Conservation (phyloP, 495 filamentous ascomycete species). For the Lichina pygmaea region DNA sequence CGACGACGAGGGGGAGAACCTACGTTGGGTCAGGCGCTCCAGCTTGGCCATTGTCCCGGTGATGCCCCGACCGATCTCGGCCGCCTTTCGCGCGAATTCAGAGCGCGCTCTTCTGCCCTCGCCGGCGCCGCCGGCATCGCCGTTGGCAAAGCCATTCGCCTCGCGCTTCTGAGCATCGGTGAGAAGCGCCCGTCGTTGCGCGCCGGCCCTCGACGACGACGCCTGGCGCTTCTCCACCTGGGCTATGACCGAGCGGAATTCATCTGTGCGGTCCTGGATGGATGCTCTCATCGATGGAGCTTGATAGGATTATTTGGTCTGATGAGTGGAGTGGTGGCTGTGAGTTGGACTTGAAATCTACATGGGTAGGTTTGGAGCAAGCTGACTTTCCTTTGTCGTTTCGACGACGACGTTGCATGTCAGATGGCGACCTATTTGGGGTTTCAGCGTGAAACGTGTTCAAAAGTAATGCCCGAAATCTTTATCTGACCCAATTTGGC, state of each 20-base stretch:
- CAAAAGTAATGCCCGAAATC: too few relatives aligned
- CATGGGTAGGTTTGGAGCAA: too few relatives aligned
- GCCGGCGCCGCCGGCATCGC: slow-evolving; percentile 11
- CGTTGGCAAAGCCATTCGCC: slow-evolving; percentile 33
- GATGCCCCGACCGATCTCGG: slow-evolving; percentile 75
- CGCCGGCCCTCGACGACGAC: slow-evolving; percentile 32
- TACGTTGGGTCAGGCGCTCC: slow-evolving; percentile 68
- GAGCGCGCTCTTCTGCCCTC: slow-evolving; percentile 21
- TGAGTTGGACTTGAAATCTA: too few relatives aligned
- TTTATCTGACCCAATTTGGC: too few relatives aligned
- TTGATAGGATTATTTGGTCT: background rate
- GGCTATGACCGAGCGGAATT: slow-evolving; percentile 72
- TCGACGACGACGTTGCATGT: too few relatives aligned
- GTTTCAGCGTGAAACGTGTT: too few relatives aligned
- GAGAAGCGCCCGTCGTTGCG: slow-evolving; percentile 61
- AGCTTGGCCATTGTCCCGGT: slow-evolving; percentile 81
- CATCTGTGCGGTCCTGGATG: slow-evolving; percentile 87
- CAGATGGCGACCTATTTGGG: too few relatives aligned
- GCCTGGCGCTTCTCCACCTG: slow-evolving; percentile 54
- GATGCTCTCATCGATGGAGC: slow-evolving; percentile 22
- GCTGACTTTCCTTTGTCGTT: too few relatives aligned
- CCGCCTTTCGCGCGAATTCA: slow-evolving; percentile 76
- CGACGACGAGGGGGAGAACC: slow-evolving; percentile 10
- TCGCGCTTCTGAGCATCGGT: slow-evolving; percentile 41
- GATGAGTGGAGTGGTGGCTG: too few relatives aligned